Evolutionary conservation across 371 early-diverging fungal species (phyloP).

Genomic region (Funneliformis caledonium): DNA sequence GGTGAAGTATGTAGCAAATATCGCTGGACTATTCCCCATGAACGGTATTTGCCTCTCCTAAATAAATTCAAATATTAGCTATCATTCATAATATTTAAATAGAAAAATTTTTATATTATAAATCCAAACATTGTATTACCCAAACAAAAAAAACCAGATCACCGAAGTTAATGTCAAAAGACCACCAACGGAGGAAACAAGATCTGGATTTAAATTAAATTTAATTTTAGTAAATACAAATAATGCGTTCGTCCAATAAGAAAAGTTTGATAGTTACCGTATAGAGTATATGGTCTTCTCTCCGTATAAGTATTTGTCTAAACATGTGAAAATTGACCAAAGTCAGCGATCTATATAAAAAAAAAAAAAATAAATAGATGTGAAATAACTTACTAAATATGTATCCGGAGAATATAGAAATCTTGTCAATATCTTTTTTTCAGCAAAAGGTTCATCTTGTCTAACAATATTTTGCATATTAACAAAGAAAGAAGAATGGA

Average conservation of each 20-base stretch:
- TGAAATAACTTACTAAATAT: not conserved
- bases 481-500: not conserved
- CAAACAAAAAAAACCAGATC: not conserved
- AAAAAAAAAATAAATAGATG: not conserved
- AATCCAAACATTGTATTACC: not conserved
- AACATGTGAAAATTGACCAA: not conserved
- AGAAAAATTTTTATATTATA: too few species aligned
- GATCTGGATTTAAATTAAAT: not conserved
- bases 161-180: not conserved
- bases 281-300: not conserved
- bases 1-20: constrained; percentile 15
- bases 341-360: too few species aligned
- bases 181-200: not conserved
- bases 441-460: not conserved
- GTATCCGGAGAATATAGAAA: constrained; percentile 18
- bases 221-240: too few species aligned
- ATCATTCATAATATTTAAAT: too few species aligned
- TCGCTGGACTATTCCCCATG: constrained; percentile 24
- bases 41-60: constrained; percentile 8
- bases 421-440: not conserved
- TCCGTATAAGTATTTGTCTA: not conserved
- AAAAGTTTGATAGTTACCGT: not conserved
- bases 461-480: not conserved
- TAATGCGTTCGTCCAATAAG: too few species aligned
- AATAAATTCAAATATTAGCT: not conserved